These are phyloP conservation scores for Antrodiella citrinella DNA, from an alignment of 768 basidiomycete genomes.

Conservation along the genomic window DNA sequence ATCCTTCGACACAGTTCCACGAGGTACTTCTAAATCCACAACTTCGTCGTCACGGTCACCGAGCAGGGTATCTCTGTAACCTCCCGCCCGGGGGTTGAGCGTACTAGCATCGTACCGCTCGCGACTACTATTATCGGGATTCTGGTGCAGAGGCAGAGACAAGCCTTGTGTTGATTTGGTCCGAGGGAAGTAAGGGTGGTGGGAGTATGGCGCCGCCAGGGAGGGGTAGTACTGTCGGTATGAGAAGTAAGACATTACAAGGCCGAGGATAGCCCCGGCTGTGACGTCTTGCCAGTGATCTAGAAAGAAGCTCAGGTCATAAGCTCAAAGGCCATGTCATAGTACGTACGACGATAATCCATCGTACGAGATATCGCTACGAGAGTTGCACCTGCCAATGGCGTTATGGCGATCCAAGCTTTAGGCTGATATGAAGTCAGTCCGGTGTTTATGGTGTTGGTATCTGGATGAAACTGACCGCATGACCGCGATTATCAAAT, in stretches of 20 bases:
- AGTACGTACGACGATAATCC: constrained; percentile 74
- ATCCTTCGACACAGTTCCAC: neutral
- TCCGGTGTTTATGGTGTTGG: too few species aligned
- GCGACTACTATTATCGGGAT: neutral
- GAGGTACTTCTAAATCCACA: neutral
- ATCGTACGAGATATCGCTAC: constrained; percentile 85
- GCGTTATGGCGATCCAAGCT: constrained; percentile 76
- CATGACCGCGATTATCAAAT: constrained; percentile 73
- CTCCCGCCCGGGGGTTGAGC: neutral
- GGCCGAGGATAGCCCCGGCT: constrained; percentile 70
- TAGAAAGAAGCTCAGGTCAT: constrained; percentile 22
- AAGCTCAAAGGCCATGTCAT: neutral
- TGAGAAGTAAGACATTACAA: constrained; percentile 59
- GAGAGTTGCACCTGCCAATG: constrained; percentile 68
- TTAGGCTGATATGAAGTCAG: constrained; percentile 30
- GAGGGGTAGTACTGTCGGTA: constrained; percentile 83
- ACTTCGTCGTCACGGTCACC: neutral
- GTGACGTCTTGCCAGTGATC: constrained; percentile 93
- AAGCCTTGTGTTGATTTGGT: constrained; percentile 28
- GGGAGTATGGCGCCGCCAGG: constrained; percentile 52
- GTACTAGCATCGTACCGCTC: neutral
- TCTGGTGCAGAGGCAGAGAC: constrained; percentile 32
- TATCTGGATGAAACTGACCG: constrained; percentile 45
- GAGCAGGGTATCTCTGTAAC: neutral
- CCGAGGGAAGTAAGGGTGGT: constrained; percentile 68